These are phyloP conservation scores for Epicoccum nigrum DNA, from an alignment of 2,329 filamentous ascomycete species.

Conservation along the genomic window DNA sequence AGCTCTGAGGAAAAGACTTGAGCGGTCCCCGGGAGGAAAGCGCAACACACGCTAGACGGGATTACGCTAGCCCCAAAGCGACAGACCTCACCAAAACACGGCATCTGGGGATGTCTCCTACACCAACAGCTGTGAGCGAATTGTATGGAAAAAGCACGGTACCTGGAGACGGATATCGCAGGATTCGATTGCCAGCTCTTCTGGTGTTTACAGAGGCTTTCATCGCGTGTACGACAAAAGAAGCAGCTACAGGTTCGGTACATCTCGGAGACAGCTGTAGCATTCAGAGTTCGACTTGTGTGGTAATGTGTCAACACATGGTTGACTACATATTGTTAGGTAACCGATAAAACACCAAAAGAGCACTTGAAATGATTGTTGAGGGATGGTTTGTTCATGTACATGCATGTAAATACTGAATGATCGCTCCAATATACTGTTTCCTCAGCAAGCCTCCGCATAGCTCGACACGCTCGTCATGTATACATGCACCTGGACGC, in stretches of 20 bases:
- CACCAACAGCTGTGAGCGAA: not conserved
- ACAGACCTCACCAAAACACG: constrained; percentile 9
- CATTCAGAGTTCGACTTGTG: not conserved
- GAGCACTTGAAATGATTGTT: not conserved
- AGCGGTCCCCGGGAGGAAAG: constrained; percentile 40
- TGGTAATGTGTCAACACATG: too few relatives aligned
- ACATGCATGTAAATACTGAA: constrained; percentile 8
- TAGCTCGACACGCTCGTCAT: not conserved
- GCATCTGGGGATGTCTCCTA: constrained; percentile 10
- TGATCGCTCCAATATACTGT: constrained; percentile 13
- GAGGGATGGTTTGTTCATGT: not conserved
- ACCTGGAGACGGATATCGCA: not conserved
- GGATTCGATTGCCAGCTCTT: too few relatives aligned
- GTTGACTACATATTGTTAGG: not conserved
- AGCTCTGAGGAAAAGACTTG: constrained; percentile 32
- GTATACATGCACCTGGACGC: constrained; percentile 11
- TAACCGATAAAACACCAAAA: not conserved
- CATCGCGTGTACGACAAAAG: not conserved
- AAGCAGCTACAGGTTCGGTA: not conserved
- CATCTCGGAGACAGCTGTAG: constrained; percentile 5
- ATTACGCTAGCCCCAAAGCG: constrained; percentile 28
- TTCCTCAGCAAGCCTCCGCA: constrained; percentile 2
- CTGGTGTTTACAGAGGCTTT: not conserved
- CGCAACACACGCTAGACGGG: constrained; percentile 25
- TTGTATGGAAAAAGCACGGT: not conserved